Evolutionary conservation across 1,284 basidiomycete species (phyloP).

Genomic region (Rhizopogon hawkerae): DNA sequence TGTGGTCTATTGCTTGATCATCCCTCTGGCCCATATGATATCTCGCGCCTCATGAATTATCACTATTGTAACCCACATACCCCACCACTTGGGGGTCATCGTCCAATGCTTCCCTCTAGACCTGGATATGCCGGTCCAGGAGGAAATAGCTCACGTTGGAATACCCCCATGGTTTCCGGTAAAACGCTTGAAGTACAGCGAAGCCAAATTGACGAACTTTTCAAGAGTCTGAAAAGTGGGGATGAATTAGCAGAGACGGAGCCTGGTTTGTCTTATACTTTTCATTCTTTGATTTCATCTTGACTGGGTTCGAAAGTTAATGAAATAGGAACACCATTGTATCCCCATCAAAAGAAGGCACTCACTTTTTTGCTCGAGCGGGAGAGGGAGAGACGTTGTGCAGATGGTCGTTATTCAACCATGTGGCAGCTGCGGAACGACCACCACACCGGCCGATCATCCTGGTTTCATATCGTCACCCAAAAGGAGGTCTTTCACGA

Average conservation of each 20-base stretch:
- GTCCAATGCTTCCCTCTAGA: conserved; percentile 35
- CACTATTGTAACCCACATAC: conserved; percentile 88
- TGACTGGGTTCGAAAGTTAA: conserved; percentile 39
- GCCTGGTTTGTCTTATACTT: conserved; percentile 49
- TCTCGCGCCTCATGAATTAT: conserved; percentile 50
- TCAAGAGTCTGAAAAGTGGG: conserved; percentile 80
- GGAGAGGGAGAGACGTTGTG: conserved; percentile 61
- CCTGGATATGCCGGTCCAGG: conserved; percentile 34
- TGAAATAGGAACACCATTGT: conserved; percentile 85
- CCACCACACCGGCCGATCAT: conserved; percentile 37
- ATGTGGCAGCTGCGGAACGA: conserved; percentile 67
- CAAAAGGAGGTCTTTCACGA: conserved; percentile 61
- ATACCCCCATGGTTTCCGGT: conserved; percentile 48
- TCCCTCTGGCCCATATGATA: conserved; percentile 54
- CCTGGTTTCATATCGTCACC: conserved; percentile 84
- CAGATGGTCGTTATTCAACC: conserved; percentile 55
- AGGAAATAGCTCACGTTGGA: conserved; percentile 46
- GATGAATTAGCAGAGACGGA: conserved; percentile 83
- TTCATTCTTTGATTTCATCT: conserved; percentile 5
- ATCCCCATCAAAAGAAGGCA: conserved; percentile 98
- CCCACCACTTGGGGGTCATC: conserved; percentile 64
- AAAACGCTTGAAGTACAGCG: conserved; percentile 89
- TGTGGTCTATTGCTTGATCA: conserved; percentile 73
- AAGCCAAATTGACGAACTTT: conserved; percentile 90
- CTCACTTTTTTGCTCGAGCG: conserved; percentile 94